Conservation (phyloP, 2,329 filamentous ascomycete species). For the Penicillium brasilianum region DNA sequence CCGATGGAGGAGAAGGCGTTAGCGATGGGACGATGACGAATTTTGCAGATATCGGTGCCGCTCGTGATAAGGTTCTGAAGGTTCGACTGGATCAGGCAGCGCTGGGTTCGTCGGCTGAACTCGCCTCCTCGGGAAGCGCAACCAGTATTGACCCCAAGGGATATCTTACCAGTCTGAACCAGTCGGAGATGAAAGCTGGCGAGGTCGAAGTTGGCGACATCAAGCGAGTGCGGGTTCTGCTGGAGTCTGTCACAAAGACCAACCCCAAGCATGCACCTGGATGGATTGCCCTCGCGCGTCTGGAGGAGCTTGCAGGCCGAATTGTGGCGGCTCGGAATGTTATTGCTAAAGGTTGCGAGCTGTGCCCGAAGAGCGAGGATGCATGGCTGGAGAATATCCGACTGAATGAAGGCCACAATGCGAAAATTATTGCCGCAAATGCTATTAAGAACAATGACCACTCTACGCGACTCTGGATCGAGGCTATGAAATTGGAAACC, state of each 20-base stretch:
- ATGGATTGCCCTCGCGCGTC: conserved; percentile 90
- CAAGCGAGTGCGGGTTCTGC: conserved; percentile 84
- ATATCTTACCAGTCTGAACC: conserved; percentile 89
- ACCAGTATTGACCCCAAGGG: conserved; percentile 94
- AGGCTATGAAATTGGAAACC: conserved; percentile 90
- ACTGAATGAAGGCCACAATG: conserved; percentile 88
- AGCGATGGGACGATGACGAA: conserved; percentile 92
- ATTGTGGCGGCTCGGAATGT: conserved; percentile 86
- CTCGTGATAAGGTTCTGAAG: conserved; percentile 92
- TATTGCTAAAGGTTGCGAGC: conserved; percentile 84
- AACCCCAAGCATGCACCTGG: conserved; percentile 94
- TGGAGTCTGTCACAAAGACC: conserved; percentile 97
- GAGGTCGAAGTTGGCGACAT: conserved; percentile 92
- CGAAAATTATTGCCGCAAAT: conserved; percentile 91
- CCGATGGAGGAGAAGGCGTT: conserved; percentile 47
- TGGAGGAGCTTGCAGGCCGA: conserved; percentile 93
- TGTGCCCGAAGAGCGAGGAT: conserved; percentile 93
- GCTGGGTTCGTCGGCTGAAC: conserved; percentile 68
- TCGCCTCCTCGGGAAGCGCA: conserved; percentile 73
- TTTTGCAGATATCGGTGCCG: conserved; percentile 95
- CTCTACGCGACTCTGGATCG: conserved; percentile 89
- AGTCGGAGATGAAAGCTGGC: conserved; percentile 76
- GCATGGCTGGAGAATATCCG: conserved; percentile 96
- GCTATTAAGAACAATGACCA: conserved; percentile 90
- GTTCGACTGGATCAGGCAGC: conserved; percentile 92